Conservation (phyloP, 2,329 filamentous ascomycete species). For the Aspergillus caelatus region DNA sequence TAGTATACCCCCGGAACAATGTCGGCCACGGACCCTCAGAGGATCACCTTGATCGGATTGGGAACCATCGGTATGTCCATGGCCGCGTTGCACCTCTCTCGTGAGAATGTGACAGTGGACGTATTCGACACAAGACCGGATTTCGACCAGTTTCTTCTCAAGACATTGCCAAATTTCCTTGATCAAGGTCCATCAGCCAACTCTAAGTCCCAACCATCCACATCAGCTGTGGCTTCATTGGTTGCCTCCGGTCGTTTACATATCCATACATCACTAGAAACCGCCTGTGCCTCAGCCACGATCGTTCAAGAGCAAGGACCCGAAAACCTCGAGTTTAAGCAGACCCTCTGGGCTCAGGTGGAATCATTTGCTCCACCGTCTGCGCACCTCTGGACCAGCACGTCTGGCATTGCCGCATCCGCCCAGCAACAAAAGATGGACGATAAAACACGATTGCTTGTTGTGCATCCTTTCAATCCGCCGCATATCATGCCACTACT, state of each 20-base stretch:
- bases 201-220: background rate
- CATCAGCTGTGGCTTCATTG: constrained; percentile 11
- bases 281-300: constrained; percentile 38
- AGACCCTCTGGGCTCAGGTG: constrained; percentile 54
- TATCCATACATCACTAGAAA: constrained; percentile 20
- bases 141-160: constrained; percentile 47
- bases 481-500: constrained; percentile 65
- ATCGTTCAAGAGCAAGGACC: constrained; percentile 65
- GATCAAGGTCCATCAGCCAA: background rate
- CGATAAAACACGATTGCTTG: constrained; percentile 50
- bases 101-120: constrained; percentile 35
- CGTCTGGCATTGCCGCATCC: constrained; percentile 60
- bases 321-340: constrained; percentile 57
- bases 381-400: constrained; percentile 60
- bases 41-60: constrained; percentile 44
- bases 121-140: constrained; percentile 57
- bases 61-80: constrained; percentile 60
- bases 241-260: constrained; percentile 20
- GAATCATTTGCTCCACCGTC: constrained; percentile 47
- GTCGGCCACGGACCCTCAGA: constrained; percentile 15
- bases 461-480: constrained; percentile 65
- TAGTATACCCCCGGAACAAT: constrained; percentile 4
- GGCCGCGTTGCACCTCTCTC: constrained; percentile 44
- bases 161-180: constrained; percentile 25
- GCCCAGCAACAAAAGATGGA: constrained; percentile 49